Base-by-base conservation (phyloP, 805 yeast genomes). In the Saccharomycopsis oosterbeekiorum region DNA sequence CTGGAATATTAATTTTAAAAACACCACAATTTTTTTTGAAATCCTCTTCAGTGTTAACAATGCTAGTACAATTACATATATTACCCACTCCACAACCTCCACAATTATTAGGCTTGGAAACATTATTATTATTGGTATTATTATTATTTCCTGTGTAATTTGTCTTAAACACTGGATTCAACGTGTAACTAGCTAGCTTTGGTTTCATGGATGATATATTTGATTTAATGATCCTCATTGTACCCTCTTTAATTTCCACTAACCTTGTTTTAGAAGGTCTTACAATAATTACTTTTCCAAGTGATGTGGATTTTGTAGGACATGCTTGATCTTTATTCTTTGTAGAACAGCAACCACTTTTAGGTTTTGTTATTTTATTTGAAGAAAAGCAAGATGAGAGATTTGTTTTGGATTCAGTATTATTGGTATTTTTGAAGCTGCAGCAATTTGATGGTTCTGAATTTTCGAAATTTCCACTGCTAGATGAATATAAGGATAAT, bases 251-350 rank as follows among this genome's bases (percentile, higher is more conserved):
- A 12, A 63, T 59, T 26, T 61, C 65, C 8, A 61, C 65, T 8
- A 61, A 40, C 10, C 55, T 56, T 21, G 51, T 59, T 42, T 59
- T 50, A 9, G 62, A 42, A 12, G 65, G 59, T 15, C 65, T 56
- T 9, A 61, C 59, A 50, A 63, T 62, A 5, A 63, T 61, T 2
- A 63, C 65, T 51, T 61, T 63, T 4, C 65, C 64, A 21, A 56
- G 37, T 17, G 62, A 19, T 2, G 64, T 57, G 9, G 60, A 47
- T 55, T 63, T 63, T 12, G 65, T 63, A 14, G 65, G 65, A 26
- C 65, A 63, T 9, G 59, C 41, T 26, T 47, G 17, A 21, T 47
- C 53, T 1, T 12, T 47, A 24, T 26, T 21, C 6, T 12, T 26
- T 10, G 11, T 47, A 19, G 53, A 47, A 24, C 53, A 47, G 34